These are phyloP conservation scores for Xylaria sp. DNA, from an alignment of 2,329 filamentous ascomycete species.

Conservation along the genomic window DNA sequence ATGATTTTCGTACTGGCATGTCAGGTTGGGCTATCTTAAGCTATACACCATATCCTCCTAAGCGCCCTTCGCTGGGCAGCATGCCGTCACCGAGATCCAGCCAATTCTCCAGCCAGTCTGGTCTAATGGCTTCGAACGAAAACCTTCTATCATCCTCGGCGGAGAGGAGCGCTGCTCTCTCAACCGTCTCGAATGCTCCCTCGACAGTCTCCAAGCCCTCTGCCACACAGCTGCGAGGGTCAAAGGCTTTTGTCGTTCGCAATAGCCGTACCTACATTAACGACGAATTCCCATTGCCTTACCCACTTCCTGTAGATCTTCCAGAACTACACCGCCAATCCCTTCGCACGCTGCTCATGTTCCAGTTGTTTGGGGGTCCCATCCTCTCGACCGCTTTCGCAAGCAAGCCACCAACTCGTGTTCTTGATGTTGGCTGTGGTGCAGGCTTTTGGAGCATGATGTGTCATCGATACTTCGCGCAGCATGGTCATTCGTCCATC, in stretches of 20 bases:
- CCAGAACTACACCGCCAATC: conserved; percentile 87
- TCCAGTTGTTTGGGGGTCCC: conserved; percentile 80
- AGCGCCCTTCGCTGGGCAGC: conserved; percentile 52
- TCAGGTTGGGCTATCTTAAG: conserved; percentile 21
- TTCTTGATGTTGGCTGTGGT: conserved; percentile 88
- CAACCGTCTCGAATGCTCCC: conserved; percentile 33
- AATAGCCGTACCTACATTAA: conserved; percentile 85
- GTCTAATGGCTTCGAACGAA: conserved; percentile 57
- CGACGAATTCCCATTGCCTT: conserved; percentile 72
- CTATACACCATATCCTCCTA: conserved; percentile 42
- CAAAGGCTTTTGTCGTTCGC: conserved; percentile 69
- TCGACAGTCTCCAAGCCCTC: conserved; percentile 35
- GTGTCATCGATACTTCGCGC: conserved; percentile 80
- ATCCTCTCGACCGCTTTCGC: conserved; percentile 73
- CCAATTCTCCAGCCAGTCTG: conserved; percentile 47
- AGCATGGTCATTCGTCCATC: conserved; percentile 70
- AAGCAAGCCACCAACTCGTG: conserved; percentile 72
- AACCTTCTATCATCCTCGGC: conserved; percentile 43
- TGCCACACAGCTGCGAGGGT: conserved; percentile 24
- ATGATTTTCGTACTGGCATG: conserved; percentile 36
- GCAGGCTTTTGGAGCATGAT: conserved; percentile 89
- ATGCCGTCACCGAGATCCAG: conserved; percentile 52
- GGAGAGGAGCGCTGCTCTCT: conserved; percentile 47
- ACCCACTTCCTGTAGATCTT: conserved; percentile 89
- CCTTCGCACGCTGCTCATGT: conserved; percentile 79